phyloP scores from a whole-genome alignment of 176 grass and related monocot genomes.

The Coix lacrymajobi region DNA sequence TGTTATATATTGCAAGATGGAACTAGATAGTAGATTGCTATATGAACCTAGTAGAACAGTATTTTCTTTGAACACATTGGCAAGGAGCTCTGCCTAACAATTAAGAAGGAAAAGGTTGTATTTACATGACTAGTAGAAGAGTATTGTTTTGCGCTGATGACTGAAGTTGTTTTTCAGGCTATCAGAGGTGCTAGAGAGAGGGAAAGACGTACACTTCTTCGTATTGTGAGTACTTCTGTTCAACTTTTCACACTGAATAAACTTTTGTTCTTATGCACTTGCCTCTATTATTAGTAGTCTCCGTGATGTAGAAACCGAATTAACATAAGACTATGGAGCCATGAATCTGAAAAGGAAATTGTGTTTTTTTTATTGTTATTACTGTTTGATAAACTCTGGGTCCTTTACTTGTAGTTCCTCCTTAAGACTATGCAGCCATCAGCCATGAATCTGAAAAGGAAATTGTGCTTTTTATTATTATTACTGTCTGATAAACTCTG shows the following conservation, averaged over 20 bases:
- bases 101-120: too few relatives aligned
- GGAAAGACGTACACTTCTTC: slow-evolving; percentile 82
- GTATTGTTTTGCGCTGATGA: slow-evolving; percentile 17
- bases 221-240: slow-evolving; percentile 50
- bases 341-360: not conserved
- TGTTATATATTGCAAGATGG: not conserved
- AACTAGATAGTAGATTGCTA: not conserved
- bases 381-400: not conserved
- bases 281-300: not conserved
- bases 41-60: not conserved
- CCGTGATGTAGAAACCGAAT: not conserved
- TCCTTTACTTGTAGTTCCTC: too few relatives aligned
- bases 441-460: too few relatives aligned
- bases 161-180: slow-evolving; percentile 43
- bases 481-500: too few relatives aligned
- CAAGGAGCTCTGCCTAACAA: too few relatives aligned
- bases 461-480: too few relatives aligned
- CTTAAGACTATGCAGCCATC: too few relatives aligned
- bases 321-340: not conserved
- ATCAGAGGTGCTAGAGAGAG: slow-evolving; percentile 83
- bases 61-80: too few relatives aligned
- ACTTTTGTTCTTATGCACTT: slow-evolving; percentile 10
- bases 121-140: too few relatives aligned
- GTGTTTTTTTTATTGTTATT: not conserved
- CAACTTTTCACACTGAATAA: slow-evolving; percentile 7